These are phyloP conservation scores for Leonotis leonurus DNA, from an alignment of 257 asterid genomes.

Conservation along the genomic window DNA sequence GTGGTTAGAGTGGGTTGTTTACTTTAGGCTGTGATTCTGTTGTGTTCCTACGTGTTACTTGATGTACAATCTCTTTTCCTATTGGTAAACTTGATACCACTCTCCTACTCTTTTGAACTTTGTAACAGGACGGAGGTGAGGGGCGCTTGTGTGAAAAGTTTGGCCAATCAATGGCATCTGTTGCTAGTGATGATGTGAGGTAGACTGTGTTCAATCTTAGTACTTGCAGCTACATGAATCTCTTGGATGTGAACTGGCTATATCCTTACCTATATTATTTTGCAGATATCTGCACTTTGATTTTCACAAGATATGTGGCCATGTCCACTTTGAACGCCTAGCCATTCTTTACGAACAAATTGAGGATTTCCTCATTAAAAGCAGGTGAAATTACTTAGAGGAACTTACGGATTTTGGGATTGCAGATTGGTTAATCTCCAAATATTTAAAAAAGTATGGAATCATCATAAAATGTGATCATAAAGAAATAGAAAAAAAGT, in stretches of 20 bases:
- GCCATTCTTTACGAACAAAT: slow-evolving; percentile 83
- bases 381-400: slow-evolving; percentile 49
- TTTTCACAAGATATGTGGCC: slow-evolving; percentile 95
- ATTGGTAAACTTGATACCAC: slow-evolving; percentile 13
- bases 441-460: too few relatives aligned
- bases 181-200: slow-evolving; percentile 85
- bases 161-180: slow-evolving; percentile 62
- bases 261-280: slow-evolving; percentile 19
- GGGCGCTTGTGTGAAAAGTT: slow-evolving; percentile 75
- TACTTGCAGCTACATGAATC: slow-evolving; percentile 13
- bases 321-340: slow-evolving; percentile 94
- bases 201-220: slow-evolving; percentile 26
- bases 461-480: too few relatives aligned
- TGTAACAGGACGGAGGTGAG: slow-evolving; percentile 85
- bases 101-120: slow-evolving; percentile 10
- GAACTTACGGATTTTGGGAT: slow-evolving; percentile 14
- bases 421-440: neutral
- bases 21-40: slow-evolving; percentile 1
- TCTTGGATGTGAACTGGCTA: slow-evolving; percentile 15
- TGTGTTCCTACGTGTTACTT: slow-evolving; percentile 12
- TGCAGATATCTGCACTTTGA: slow-evolving; percentile 95
- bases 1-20: neutral
- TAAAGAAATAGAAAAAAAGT: neutral
- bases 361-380: slow-evolving; percentile 89
- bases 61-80: neutral